Base-by-base conservation (phyloP, 139 green algal species). In the Pseudopediastrum boryanum region DNA sequence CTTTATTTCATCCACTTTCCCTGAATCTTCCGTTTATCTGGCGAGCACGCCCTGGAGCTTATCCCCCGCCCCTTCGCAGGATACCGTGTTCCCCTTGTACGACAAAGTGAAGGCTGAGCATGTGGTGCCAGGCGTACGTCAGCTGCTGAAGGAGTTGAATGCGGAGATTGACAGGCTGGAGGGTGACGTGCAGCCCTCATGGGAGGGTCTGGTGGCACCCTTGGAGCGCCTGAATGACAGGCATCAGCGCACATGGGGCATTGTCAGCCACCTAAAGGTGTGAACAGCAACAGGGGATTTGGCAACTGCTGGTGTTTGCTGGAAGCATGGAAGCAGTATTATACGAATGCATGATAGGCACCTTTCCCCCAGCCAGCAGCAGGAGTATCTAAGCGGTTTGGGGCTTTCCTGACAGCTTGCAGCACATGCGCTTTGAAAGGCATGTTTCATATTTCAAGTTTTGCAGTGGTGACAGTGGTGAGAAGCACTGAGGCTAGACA, bases 191-290 rank as follows among this genome's bases (percentile, higher is more conserved):
- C n/a, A 46, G 59, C 84, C 90, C 3, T 92, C 82, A 9, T 99
- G 95, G 94, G 59, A 87, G 35, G 86, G 93, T 1, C 85, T 99
- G 36, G 91, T 97, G 64, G 85, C 95, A 72, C 94, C 96, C 0
- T 77, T 98, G 56, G 96, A 99, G 85, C 81, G 85, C 31, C 89
- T 99, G 10, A 75, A 66, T 0, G 96, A 98, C 86, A 84, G 85
- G 12, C 88, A 98, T 51, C 79, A 85, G 50, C 80, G 92, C 29
- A 86, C 91, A 9, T 99, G 96, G 96, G 93, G 94, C 79, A 88
- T 94, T 29, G 95, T 99, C 9, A 86, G 62, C 36, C 96, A 99
- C 85, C 92, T 99, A 27, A 99, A 99, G 90, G 88, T 88, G 61
- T 2, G 66, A 21, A n/a, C n/a, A n/a, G n/a, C n/a, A n/a, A n/a